Conservation (phyloP, 2,329 filamentous ascomycete genomes). For the Aureobasidium sp. region DNA sequence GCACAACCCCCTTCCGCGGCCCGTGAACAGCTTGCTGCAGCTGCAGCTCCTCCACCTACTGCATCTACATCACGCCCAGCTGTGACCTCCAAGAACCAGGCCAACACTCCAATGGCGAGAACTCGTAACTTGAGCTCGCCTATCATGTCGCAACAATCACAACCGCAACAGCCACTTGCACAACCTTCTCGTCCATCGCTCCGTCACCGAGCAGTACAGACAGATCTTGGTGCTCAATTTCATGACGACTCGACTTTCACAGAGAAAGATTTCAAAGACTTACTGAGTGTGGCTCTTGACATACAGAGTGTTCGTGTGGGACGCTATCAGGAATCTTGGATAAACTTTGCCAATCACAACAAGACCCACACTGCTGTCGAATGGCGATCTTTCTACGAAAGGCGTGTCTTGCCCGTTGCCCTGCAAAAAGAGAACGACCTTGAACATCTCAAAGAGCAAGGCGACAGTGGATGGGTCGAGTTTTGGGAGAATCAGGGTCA, state of each 20-base stretch:
- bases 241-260: conserved; percentile 23
- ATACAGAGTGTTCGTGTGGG: conserved; percentile 11
- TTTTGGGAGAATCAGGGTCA: conserved; percentile 9
- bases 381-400: conserved; percentile 21
- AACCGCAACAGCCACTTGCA: background rate
- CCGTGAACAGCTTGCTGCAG: background rate
- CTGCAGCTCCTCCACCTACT: background rate
- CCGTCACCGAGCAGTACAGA: background rate
- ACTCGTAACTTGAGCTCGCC: background rate
- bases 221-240: background rate
- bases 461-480: background rate
- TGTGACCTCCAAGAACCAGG: background rate
- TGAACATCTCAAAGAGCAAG: background rate
- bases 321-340: conserved; percentile 19
- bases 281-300: conserved; percentile 15
- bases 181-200: background rate
- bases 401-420: conserved; percentile 19
- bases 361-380: conserved; percentile 17
- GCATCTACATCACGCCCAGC: background rate
- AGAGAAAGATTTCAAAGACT: conserved; percentile 16
- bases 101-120: background rate
- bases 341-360: conserved; percentile 15
- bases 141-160: background rate
- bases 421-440: background rate
- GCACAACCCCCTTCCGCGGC: no score